A percentile compares a stretch with the other conserved stretches of the same genome.
Conservation (phyloP, 2,329 filamentous ascomycete genomes). For the Mollisia scopiformis region DNA sequence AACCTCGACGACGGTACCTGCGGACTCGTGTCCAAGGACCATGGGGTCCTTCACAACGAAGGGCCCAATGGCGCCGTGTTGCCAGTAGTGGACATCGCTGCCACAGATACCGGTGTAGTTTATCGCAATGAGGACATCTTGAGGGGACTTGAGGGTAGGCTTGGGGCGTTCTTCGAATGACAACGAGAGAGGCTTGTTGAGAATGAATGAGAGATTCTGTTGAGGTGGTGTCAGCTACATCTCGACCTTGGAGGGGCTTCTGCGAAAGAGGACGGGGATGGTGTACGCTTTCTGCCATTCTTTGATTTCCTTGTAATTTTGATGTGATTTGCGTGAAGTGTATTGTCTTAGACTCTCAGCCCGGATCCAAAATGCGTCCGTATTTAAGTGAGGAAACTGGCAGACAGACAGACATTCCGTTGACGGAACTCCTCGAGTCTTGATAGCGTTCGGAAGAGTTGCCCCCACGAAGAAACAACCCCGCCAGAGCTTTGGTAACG, state of each 20-base stretch:
- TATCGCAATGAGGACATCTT: slow-evolving; percentile 66
- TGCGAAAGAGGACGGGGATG: background rate
- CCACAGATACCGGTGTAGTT: slow-evolving; percentile 71
- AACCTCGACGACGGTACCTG: slow-evolving; percentile 75
- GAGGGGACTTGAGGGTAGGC: slow-evolving; percentile 45
- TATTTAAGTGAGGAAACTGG: slow-evolving; percentile 1
- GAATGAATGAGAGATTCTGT: slow-evolving; percentile 43
- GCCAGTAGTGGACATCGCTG: slow-evolving; percentile 72
- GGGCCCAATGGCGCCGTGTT: slow-evolving; percentile 68
- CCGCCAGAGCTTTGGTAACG: slow-evolving; percentile 13
- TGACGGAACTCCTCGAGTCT: slow-evolving; percentile 1
- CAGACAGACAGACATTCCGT: background rate
- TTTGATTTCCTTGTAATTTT: background rate
- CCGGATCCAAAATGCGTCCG: background rate
- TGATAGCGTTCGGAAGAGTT: slow-evolving; percentile 7
- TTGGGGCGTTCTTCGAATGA: slow-evolving; percentile 39
- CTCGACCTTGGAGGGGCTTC: background rate
- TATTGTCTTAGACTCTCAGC: background rate
- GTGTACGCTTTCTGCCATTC: slow-evolving; percentile 8
- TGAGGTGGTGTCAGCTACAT: slow-evolving; percentile 8
- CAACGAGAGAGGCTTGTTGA: slow-evolving; percentile 38
- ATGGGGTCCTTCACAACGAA: slow-evolving; percentile 68
- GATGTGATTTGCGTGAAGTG: background rate
- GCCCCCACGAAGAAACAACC: slow-evolving; percentile 17
- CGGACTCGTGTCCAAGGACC: slow-evolving; percentile 73